Conservation (phyloP, 73 alveolate genomes). For the Paramecium biaurelia region DNA sequence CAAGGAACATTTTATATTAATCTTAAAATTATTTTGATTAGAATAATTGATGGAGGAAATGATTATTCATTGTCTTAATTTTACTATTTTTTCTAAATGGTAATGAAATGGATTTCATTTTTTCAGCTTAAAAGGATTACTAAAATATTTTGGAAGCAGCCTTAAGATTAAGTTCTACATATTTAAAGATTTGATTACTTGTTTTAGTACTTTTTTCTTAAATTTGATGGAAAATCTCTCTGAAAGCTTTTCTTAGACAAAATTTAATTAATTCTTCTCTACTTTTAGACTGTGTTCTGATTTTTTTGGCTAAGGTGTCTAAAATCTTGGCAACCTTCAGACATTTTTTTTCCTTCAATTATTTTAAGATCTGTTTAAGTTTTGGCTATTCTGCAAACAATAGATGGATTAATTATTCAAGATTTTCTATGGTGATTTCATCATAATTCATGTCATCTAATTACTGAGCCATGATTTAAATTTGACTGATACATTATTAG, state of each 20-base stretch:
- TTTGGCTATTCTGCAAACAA: background rate
- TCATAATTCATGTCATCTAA: background rate
- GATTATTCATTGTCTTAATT: constrained; percentile 10
- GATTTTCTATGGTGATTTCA: background rate
- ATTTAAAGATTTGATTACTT: background rate
- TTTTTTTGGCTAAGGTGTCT: background rate
- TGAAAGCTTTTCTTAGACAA: background rate
- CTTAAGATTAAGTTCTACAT: background rate
- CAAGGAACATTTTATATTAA: background rate
- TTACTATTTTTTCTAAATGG: constrained; percentile 40
- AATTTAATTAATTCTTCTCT: constrained; percentile 26
- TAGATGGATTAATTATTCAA: background rate
- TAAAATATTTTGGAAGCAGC: constrained; percentile 5
- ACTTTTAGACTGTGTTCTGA: background rate
- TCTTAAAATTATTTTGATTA: background rate
- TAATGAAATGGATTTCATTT: background rate
- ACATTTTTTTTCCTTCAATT: background rate
- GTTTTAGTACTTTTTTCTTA: background rate
- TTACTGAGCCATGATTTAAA: background rate
- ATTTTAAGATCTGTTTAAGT: background rate
- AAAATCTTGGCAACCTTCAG: background rate
- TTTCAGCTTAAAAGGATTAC: background rate
- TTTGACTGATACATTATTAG: background rate
- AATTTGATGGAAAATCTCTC: background rate
- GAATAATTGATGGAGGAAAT: background rate